Percentiles rank a stretch among this genome's conserved stretches.
Evolutionary conservation across 2,329 filamentous ascomycete genomes (phyloP).

Genomic region (Cytospora piceae): DNA sequence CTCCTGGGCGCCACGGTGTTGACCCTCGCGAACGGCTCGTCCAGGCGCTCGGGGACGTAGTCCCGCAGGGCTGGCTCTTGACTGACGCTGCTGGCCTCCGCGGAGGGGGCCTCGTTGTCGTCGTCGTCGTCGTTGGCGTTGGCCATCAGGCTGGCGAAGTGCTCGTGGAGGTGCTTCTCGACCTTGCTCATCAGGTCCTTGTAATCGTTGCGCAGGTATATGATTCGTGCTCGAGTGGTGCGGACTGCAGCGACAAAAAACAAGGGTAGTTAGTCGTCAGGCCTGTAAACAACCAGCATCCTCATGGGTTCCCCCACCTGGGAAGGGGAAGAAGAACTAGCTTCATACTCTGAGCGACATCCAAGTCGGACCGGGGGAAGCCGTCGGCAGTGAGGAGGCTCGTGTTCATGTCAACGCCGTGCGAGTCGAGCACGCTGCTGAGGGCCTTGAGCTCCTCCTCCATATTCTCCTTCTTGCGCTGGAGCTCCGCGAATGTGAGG

Average conservation of each 20-base stretch:
- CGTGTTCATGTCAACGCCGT: conserved; percentile 92
- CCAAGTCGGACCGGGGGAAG: conserved; percentile 89
- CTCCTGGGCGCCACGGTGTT: conserved; percentile 79
- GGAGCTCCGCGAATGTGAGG: conserved; percentile 77
- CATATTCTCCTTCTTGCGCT: conserved; percentile 79
- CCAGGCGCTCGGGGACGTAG: conserved; percentile 41
- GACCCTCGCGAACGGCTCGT: conserved; percentile 79
- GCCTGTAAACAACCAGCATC: neutral
- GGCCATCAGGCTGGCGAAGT: conserved; percentile 73
- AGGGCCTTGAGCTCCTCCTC: conserved; percentile 87
- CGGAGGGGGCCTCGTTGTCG: conserved; percentile 39
- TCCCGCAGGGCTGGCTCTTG: conserved; percentile 37
- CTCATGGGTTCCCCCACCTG: neutral
- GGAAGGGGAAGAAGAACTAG: neutral
- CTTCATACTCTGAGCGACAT: conserved; percentile 84
- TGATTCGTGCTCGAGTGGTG: conserved; percentile 89
- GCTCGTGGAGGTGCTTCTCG: conserved; percentile 84
- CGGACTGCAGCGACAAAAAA: conserved; percentile 64
- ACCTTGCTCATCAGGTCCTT: conserved; percentile 83
- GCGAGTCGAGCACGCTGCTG: conserved; percentile 84
- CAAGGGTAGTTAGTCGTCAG: conserved; percentile 24
- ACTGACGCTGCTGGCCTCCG: conserved; percentile 31
- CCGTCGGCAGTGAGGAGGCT: conserved; percentile 85
- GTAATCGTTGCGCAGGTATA: conserved; percentile 89
- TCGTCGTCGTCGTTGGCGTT: conserved; percentile 41